These are phyloP conservation scores for Aspergillus amoenus DNA, from an alignment of 2,329 filamentous ascomycete genomes.

Conservation along the genomic window DNA sequence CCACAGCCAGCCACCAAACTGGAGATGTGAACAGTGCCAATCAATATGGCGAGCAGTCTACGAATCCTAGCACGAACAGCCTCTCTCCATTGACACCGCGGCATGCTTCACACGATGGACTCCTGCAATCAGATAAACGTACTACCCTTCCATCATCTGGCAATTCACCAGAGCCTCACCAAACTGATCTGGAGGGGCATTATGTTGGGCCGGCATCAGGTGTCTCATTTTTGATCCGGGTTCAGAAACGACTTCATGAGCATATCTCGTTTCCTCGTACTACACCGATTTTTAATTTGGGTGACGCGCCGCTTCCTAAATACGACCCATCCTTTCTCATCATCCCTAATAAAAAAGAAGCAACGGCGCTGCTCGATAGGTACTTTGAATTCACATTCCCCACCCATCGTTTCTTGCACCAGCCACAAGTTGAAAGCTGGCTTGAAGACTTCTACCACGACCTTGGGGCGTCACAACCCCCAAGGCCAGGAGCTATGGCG, in stretches of 20 bases:
- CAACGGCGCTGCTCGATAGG: conserved; percentile 11
- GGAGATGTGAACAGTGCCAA: background rate
- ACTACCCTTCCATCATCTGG: conserved; percentile 4
- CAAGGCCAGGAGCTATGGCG: conserved; percentile 8
- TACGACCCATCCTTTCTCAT: conserved; percentile 15
- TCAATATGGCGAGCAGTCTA: background rate
- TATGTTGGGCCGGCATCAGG: conserved; percentile 18
- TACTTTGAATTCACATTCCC: conserved; percentile 24
- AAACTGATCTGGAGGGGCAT: conserved; percentile 19
- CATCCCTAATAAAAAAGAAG: conserved; percentile 12
- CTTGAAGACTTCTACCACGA: conserved; percentile 17
- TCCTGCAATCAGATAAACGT: background rate
- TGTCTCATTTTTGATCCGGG: conserved; percentile 17
- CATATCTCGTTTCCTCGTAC: conserved; percentile 11
- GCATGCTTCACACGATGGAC: background rate
- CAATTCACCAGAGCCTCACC: conserved; percentile 16
- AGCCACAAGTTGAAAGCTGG: conserved; percentile 16
- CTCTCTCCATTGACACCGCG: background rate
- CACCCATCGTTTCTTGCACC: conserved; percentile 22
- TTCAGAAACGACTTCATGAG: conserved; percentile 16
- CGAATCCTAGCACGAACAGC: background rate
- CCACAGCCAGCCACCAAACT: background rate
- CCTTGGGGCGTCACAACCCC: background rate
- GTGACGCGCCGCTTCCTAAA: conserved; percentile 15
- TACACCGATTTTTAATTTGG: conserved; percentile 19